Evolutionary conservation across 2,329 filamentous ascomycete genomes (phyloP).

Genomic region (Paraconiothyrium sp.): DNA sequence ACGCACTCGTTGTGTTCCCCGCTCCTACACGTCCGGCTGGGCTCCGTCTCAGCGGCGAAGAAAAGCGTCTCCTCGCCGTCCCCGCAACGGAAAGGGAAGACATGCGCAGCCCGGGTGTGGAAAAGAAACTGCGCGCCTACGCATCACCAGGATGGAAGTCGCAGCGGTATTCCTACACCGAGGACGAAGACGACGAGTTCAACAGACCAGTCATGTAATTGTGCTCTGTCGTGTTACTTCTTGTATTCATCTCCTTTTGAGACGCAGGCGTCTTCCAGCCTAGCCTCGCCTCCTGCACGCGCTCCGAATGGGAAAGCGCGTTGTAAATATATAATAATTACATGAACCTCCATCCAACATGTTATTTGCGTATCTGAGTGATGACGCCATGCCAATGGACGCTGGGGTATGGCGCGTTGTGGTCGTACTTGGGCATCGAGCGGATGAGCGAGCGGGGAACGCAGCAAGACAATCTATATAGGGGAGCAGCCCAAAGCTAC

Average conservation of each 20-base stretch:
- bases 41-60: constrained; percentile 32
- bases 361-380: not conserved
- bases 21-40: not conserved
- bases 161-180: constrained; percentile 39
- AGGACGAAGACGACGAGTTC: constrained; percentile 45
- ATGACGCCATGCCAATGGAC: not conserved
- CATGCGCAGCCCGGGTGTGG: constrained; percentile 34
- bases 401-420: not conserved
- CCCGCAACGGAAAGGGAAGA: constrained; percentile 3
- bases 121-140: constrained; percentile 40
- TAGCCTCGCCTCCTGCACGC: not conserved
- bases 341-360: not conserved
- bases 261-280: not conserved
- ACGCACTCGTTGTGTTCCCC: not conserved
- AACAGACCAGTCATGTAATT: constrained; percentile 44
- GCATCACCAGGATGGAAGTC: constrained; percentile 28
- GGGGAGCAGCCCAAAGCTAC: no score
- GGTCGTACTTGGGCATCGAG: not conserved
- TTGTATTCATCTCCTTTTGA: not conserved
- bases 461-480: not conserved
- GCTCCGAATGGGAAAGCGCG: not conserved
- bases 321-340: not conserved
- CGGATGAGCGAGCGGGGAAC: constrained; percentile 10
- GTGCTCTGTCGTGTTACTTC: not conserved
- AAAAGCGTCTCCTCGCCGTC: constrained; percentile 35